Evolutionary conservation across 805 yeast species (phyloP), one percentile per base, ranked within the genome.

Genomic region (Teunomyces lycoperdinae): DNA sequence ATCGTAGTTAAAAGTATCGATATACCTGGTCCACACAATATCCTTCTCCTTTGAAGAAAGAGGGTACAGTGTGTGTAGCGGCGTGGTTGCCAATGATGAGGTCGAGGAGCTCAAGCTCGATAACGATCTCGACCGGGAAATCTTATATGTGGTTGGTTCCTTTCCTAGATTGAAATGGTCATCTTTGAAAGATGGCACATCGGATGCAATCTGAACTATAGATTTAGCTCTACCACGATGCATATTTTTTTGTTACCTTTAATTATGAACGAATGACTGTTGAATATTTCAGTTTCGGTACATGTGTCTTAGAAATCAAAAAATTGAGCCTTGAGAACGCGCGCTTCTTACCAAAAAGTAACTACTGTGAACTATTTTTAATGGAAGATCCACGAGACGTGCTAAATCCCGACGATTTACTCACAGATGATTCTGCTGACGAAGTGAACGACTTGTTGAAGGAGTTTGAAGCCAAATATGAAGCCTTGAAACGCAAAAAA

Each of bases 151-250:
- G n/a, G 14, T 24, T 8, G 36, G 31, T 13, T 49, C 42, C 13
- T 20, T 45, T n/a, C 51, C 65, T 8, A 60, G 55, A 33, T 49
- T 47, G 30, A 58, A 46, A 33, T 60, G 50, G 29, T 62, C 66
- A 24, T 72, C 71, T 2, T 62, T 52, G 16, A 66, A 64, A 1
- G 59, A 33, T 16, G 84, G 83, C 8, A 75, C 71, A 31, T 76
- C 79, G 39, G 74, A 63, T 0, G 89, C 89, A 42, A 84, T 82
- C 28, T 81, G 81, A 0, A 84, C 89, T 50, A 83, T 77, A 2
- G 90, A 84, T 50, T 78, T 76, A 46, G 84, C 74, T 58, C 89
- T 70, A 6, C 74, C 71, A 50, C 83, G 66, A 43, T 69, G 51
- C 77, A 71, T 72, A 13, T 42, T 20, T 29, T 44, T 20, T 30